Base-by-base conservation (phyloP, 306 rosid genomes). In the Vicia faba region DNA sequence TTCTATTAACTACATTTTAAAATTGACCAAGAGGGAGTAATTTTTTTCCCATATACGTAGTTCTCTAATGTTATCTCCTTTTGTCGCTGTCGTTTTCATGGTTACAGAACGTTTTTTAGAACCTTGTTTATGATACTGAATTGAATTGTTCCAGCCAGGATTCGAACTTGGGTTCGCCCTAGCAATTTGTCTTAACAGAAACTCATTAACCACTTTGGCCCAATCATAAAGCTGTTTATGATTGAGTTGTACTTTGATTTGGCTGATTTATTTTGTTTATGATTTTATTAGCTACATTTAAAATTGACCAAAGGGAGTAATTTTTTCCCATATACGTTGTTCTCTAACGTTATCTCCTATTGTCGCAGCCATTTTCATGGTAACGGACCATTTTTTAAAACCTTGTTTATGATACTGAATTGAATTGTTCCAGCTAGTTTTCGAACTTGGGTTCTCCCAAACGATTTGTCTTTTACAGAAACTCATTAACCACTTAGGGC, bases 241-340 rank as follows among this genome's bases (percentile, higher is more conserved):
- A 64, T 71, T 14, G 58, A 76, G 48, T 64, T 78, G 74, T 60
- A 64, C 63, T 64, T 11, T 4, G 65, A 62, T 60, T 73, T 55
- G 45, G 58, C 36, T 40, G 68, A 69, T 43, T 58, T 50, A 10
- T 56, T 71, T 31, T 57, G n/a, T 59, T 60, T 55, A 40, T 70
- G 13, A 48, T 71, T 55, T 44, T 65, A 70, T 19, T 12, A 58
- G 60, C 51, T 58, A 57, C 44, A 71, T 78, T 56, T 60, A 29
- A 60, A 79, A 62, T 38, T 63, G 66, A 59, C 72, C 33, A 28
- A 61, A 13, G 41, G 58, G 44, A 55, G 66, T 53, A 43, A 18
- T n/a, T 16, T 46, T 69, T 28, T 29, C 41, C 64, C n/a, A 16
- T 26, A 26, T 28, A 61, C 44, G 14, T 55, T 29, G 61, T 68